These are phyloP conservation scores for Yamadazyma tumulicola DNA, from an alignment of 805 yeast species.

Conservation along the genomic window DNA sequence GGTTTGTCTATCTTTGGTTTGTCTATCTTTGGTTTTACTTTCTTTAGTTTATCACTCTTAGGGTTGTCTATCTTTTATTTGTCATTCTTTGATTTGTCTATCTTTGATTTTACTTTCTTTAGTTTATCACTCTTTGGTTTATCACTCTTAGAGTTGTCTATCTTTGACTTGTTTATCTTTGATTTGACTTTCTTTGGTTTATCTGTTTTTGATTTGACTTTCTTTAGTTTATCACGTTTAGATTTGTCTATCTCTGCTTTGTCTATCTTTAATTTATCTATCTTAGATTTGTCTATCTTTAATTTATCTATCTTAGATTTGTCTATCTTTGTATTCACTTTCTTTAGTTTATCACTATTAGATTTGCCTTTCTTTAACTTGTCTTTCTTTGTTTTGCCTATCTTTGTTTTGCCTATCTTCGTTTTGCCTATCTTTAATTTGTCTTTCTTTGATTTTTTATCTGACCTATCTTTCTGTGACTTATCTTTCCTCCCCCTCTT, in stretches of 20 bases:
- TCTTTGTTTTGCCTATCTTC: slow-evolving; percentile 9
- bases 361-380: slow-evolving; percentile 9
- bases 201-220: slow-evolving; percentile 6
- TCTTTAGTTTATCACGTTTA: slow-evolving; percentile 13
- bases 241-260: slow-evolving; percentile 13
- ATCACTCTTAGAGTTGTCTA: too few relatives aligned
- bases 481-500: slow-evolving; percentile 17
- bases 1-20: too few relatives aligned
- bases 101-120: too few relatives aligned
- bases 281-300: slow-evolving; percentile 19
- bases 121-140: too few relatives aligned
- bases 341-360: slow-evolving; percentile 2
- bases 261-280: slow-evolving; percentile 16
- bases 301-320: slow-evolving; percentile 20
- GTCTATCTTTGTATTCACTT: slow-evolving; percentile 16
- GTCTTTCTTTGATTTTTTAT: slow-evolving; percentile 15
- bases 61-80: too few relatives aligned
- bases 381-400: slow-evolving; percentile 14
- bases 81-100: too few relatives aligned
- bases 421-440: slow-evolving; percentile 12
- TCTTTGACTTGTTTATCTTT: too few relatives aligned
- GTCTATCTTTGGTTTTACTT: too few relatives aligned
- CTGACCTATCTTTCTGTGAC: slow-evolving; percentile 14
- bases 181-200: too few relatives aligned
- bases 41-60: too few relatives aligned